These are phyloP conservation scores for Xylaria intraflava DNA, from an alignment of 495 filamentous ascomycete genomes.

Conservation along the genomic window DNA sequence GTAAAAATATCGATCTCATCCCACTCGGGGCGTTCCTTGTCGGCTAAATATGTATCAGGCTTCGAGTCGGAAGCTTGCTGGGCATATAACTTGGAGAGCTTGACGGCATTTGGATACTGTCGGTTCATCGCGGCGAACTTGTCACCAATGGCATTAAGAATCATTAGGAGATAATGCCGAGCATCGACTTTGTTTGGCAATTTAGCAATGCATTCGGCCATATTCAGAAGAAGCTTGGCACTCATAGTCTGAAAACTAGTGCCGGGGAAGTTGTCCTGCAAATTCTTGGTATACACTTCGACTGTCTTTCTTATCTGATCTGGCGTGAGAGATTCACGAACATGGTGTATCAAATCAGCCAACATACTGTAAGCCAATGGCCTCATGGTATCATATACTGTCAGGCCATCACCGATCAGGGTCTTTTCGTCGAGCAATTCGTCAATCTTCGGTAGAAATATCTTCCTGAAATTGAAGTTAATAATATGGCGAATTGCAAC, in stretches of 20 bases:
- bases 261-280: slow-evolving; percentile 92
- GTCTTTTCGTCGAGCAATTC: slow-evolving; percentile 90
- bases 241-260: slow-evolving; percentile 99
- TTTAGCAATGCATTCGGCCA: slow-evolving; percentile 94
- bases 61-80: slow-evolving; percentile 58
- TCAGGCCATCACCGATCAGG: slow-evolving; percentile 89
- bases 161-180: slow-evolving; percentile 93
- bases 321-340: slow-evolving; percentile 72
- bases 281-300: slow-evolving; percentile 92
- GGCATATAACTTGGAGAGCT: slow-evolving; percentile 70
- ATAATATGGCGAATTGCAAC: slow-evolving; percentile 98
- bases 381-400: slow-evolving; percentile 93
- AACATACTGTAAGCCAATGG: slow-evolving; percentile 98
- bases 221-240: slow-evolving; percentile 90
- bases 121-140: slow-evolving; percentile 98
- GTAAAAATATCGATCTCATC: slow-evolving; percentile 97
- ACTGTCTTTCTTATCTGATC: slow-evolving; percentile 93
- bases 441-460: slow-evolving; percentile 91
- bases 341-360: slow-evolving; percentile 95
- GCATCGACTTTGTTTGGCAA: slow-evolving; percentile 87
- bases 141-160: slow-evolving; percentile 92
- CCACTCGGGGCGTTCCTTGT: slow-evolving; percentile 81
- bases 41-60: slow-evolving; percentile 75
- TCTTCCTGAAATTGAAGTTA: slow-evolving; percentile 96
- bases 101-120: slow-evolving; percentile 89